Conservation (phyloP, 108 stramenopile genomes). For the Ochromonas danica region DNA sequence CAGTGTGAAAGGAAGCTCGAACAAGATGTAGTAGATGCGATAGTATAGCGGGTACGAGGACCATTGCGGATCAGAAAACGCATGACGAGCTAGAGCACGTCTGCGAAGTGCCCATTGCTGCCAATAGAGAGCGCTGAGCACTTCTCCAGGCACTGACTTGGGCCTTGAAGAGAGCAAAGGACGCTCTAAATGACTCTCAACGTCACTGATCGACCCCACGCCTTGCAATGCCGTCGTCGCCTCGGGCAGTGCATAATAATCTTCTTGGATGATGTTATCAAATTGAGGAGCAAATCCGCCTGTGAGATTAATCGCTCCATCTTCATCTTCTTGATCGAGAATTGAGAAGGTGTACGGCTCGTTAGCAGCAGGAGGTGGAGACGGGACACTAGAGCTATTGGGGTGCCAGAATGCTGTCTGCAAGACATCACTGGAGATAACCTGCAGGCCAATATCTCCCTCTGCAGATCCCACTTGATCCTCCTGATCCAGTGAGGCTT, state of each 20-base stretch:
- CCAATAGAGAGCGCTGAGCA: slow-evolving; percentile 40
- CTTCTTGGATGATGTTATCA: slow-evolving; percentile 9
- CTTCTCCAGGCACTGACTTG: not conserved
- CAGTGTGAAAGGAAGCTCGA: slow-evolving; percentile 41
- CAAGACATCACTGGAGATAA: no score
- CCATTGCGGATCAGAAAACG: slow-evolving; percentile 8
- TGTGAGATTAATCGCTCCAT: not conserved
- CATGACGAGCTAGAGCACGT: slow-evolving; percentile 21
- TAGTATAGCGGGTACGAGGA: slow-evolving; percentile 32
- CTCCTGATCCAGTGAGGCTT: no score
- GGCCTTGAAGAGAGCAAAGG: not conserved
- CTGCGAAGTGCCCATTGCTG: slow-evolving; percentile 53
- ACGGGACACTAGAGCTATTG: not conserved
- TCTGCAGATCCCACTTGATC: no score
- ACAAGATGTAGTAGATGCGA: not conserved
- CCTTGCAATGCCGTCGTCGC: not conserved
- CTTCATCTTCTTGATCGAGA: not conserved
- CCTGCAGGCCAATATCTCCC: no score
- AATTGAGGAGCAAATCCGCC: slow-evolving; percentile 2
- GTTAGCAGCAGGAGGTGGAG: no score
- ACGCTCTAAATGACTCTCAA: not conserved
- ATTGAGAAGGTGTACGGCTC: not conserved
- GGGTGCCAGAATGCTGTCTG: slow-evolving; percentile 17
- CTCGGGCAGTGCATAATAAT: not conserved
- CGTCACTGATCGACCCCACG: not conserved